Evolutionary conservation across 768 basidiomycete genomes (phyloP).

Genomic region (Phanerochaete carnosa): DNA sequence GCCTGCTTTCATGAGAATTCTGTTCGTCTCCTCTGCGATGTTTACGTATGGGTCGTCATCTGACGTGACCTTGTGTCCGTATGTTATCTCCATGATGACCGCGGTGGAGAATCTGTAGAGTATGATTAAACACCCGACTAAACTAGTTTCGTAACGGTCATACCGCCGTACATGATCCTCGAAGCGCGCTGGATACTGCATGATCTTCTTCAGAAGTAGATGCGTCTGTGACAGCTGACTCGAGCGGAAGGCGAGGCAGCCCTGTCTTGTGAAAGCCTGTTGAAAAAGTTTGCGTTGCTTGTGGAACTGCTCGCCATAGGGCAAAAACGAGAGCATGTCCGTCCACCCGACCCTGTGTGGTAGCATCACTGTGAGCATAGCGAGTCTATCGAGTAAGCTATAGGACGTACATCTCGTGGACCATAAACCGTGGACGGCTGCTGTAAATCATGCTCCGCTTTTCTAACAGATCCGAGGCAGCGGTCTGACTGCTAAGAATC

Average conservation of each 20-base stretch:
- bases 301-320: conserved; percentile 17
- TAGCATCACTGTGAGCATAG: too few species aligned
- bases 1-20: background rate
- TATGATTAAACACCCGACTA: background rate
- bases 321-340: conserved; percentile 14
- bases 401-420: conserved; percentile 14
- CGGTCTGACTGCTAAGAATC: conserved; percentile 28
- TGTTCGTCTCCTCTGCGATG: conserved; percentile 18
- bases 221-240: conserved; percentile 25
- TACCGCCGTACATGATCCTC: conserved; percentile 3
- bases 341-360: conserved; percentile 16
- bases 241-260: conserved; percentile 16
- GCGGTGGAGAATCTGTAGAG: conserved; percentile 20
- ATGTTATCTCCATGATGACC: conserved; percentile 29
- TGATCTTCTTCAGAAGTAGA: conserved; percentile 21
- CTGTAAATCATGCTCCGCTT: conserved; percentile 35
- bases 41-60: conserved; percentile 27
- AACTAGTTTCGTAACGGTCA: background rate
- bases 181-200: conserved; percentile 25
- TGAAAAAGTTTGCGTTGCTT: conserved; percentile 12
- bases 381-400: background rate
- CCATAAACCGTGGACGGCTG: conserved; percentile 32
- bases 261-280: background rate
- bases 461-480: conserved; percentile 34
- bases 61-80: conserved; percentile 28